Percentiles rank a stretch among this genome's conserved stretches.
Conservation (phyloP, 2,329 filamentous ascomycete species). For the Ophiostoma triangulosporum region DNA sequence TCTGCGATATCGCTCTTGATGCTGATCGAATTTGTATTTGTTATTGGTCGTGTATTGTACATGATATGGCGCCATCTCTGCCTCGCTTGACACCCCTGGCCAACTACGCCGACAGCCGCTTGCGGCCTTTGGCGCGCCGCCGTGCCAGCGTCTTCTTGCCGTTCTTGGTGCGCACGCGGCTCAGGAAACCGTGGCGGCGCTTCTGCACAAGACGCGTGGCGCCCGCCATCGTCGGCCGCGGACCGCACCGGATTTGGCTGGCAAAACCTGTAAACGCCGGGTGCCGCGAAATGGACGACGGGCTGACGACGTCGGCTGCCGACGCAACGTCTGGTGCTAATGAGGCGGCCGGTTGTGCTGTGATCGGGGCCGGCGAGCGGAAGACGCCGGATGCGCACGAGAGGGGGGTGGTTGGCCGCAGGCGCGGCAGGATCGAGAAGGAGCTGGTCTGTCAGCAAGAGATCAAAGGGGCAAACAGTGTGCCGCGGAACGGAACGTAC, state of each 20-base stretch:
- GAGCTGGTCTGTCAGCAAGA: slow-evolving; percentile 14
- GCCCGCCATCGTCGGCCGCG: slow-evolving; percentile 42
- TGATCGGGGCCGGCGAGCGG: slow-evolving; percentile 5
- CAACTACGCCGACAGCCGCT: slow-evolving; percentile 25
- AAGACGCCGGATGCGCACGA: slow-evolving; percentile 10
- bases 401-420: slow-evolving; percentile 10
- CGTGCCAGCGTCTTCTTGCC: slow-evolving; percentile 40
- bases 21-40: background rate
- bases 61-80: no score
- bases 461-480: background rate
- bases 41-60: background rate
- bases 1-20: no score
- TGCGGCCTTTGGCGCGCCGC: slow-evolving; percentile 39
- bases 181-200: slow-evolving; percentile 44
- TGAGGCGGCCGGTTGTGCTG: slow-evolving; percentile 5
- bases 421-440: slow-evolving; percentile 17
- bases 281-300: slow-evolving; percentile 34
- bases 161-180: slow-evolving; percentile 33
- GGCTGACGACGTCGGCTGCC: slow-evolving; percentile 30
- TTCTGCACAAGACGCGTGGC: slow-evolving; percentile 44
- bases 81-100: no score
- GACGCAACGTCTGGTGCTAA: slow-evolving; percentile 11
- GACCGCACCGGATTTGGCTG: slow-evolving; percentile 42
- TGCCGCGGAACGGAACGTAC: slow-evolving; percentile 1
- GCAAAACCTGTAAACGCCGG: slow-evolving; percentile 32